Evolutionary conservation across 768 basidiomycete species (phyloP), one percentile per base, ranked within the genome.

Genomic region (Inosperma sp.): DNA sequence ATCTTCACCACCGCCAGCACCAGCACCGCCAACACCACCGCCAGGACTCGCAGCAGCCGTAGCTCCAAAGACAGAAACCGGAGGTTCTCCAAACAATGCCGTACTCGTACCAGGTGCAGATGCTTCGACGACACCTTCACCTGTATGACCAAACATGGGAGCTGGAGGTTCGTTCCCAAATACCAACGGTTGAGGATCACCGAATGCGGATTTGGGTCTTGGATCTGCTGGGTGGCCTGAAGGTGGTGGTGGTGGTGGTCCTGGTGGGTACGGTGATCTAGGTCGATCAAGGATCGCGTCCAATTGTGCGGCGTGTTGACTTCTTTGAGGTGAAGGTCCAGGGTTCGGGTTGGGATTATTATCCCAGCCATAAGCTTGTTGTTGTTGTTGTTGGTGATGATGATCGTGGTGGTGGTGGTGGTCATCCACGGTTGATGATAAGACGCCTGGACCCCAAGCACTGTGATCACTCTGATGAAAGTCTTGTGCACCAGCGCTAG

Each of bases 31-130:
- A 37, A 56, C 56, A 10, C 59, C 56, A 2, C 53, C 56, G 17
- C 57, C 42, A 16, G 62, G 59, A 26, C 61, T 57, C 6, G 63
- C 59, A 7, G 59, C n/a, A n/a, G n/a, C n/a, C n/a, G n/a, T 47
- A 42, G 61, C 63, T 5, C 61, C 59, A 35, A 59, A 55, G n/a
- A 59, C 55, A 25, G 58, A 46, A 43, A 54, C 57, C 12, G 51
- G 59, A 27, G 61, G 52, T 31, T 62, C 62, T 10, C 57, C 61
- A 27, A 66, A 66, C 23, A 64, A 40, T 22, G 58, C 53, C 7
- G 49, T 41, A 6, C 51, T 33, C 1, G 52, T 50, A 10, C 52
- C 57, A n/a, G 42, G 47, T 10, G 46, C 34, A 36, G 30, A 17
- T 34, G 27, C 44, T 26, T 45, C 23, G n/a, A 61, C 55, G 14